Conservation (phyloP, 1,139 yeast species). For the Protomyces inundatus region DNA sequence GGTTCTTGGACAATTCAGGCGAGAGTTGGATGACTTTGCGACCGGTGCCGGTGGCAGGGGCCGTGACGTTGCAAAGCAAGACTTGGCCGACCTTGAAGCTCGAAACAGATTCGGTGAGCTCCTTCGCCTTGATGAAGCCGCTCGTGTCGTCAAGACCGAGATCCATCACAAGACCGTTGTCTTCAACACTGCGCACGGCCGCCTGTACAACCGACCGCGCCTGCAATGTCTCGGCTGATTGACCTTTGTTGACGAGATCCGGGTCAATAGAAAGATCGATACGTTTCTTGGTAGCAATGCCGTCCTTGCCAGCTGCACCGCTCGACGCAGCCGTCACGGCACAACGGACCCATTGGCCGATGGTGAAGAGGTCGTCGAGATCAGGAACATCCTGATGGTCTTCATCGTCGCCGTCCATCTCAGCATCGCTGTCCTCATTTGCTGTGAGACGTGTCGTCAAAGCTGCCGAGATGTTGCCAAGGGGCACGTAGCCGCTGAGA, state of each 20-base stretch:
- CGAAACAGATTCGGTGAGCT: constrained; percentile 26
- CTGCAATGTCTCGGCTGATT: constrained; percentile 62
- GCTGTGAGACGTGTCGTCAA: constrained; percentile 55
- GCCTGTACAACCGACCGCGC: constrained; percentile 68
- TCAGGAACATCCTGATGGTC: constrained; percentile 49
- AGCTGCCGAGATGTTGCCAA: constrained; percentile 66
- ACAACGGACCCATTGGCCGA: constrained; percentile 87
- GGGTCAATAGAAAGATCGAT: constrained; percentile 76
- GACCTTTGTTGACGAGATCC: constrained; percentile 54
- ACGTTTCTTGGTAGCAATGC: constrained; percentile 46
- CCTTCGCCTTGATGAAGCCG: constrained; percentile 65
- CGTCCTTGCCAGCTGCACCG: constrained; percentile 25
- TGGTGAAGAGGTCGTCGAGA: constrained; percentile 50
- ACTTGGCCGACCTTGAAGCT: constrained; percentile 45
- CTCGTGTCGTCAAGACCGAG: constrained; percentile 54
- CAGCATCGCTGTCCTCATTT: constrained; percentile 47
- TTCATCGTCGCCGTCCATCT: constrained; percentile 37
- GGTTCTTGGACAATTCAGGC: constrained; percentile 43
- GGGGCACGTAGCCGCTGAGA: constrained; percentile 71
- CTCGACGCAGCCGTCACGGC: constrained; percentile 44
- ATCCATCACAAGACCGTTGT: constrained; percentile 78
- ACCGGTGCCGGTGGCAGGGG: constrained; percentile 36
- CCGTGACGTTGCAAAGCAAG: constrained; percentile 38
- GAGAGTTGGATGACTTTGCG: constrained; percentile 62
- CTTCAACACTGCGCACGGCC: constrained; percentile 73